A percentile compares a stretch with the other conserved stretches of the same genome.
Evolutionary conservation across 2,329 filamentous ascomycete genomes (phyloP).

Genomic region (Alternaria tenuissima): DNA sequence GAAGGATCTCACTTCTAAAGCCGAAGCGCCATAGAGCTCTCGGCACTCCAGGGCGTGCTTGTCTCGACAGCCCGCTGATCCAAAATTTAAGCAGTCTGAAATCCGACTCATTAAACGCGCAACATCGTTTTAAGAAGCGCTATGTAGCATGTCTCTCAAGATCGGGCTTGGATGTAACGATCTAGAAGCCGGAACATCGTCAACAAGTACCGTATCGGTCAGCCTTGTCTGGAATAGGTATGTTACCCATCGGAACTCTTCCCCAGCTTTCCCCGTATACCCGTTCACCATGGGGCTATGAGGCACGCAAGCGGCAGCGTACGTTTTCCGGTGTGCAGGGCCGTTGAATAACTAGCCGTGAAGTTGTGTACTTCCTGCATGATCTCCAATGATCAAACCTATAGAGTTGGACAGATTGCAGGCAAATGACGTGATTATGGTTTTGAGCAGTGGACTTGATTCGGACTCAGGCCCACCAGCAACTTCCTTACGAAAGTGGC

Average conservation of each 20-base stretch:
- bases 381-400: background rate
- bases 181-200: background rate
- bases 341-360: background rate
- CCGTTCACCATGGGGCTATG: conserved; percentile 1
- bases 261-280: conserved; percentile 7
- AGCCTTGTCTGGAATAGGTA: conserved; percentile 8
- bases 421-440: conserved; percentile 4
- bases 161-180: background rate
- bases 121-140: background rate
- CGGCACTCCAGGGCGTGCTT: background rate
- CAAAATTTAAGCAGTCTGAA: background rate
- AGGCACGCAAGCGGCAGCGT: conserved; percentile 8
- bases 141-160: background rate
- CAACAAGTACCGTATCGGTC: background rate
- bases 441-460: background rate
- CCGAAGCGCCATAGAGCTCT: background rate
- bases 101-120: background rate
- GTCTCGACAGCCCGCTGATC: background rate
- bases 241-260: conserved; percentile 12
- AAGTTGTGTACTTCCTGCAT: background rate
- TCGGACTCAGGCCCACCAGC: background rate
- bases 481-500: background rate
- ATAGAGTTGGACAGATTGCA: background rate
- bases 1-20: background rate
- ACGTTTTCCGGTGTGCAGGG: conserved; percentile 8